Evolutionary conservation across 768 basidiomycete genomes (phyloP).

Genomic region (Suillus tomentosus): DNA sequence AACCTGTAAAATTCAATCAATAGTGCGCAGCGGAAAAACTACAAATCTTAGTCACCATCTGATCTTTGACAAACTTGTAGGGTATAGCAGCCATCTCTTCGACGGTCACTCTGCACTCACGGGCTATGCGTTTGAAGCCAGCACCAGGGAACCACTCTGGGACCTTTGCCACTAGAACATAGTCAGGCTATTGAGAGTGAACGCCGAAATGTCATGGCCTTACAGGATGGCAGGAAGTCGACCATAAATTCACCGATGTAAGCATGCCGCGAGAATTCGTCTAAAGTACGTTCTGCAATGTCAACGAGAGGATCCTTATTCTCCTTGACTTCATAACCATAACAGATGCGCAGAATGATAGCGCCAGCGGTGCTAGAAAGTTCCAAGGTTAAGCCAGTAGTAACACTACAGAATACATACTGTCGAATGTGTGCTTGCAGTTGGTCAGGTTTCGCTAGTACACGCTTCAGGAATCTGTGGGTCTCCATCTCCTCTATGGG

Average conservation of each 20-base stretch:
- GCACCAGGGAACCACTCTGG: slow-evolving; percentile 40
- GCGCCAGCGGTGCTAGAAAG: slow-evolving; percentile 20
- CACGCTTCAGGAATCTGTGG: slow-evolving; percentile 19
- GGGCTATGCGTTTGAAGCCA: slow-evolving; percentile 35
- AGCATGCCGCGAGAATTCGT: slow-evolving; percentile 13
- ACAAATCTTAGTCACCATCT: slow-evolving; percentile 41
- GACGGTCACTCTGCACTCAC: slow-evolving; percentile 28
- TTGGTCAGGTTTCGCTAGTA: slow-evolving; percentile 20
- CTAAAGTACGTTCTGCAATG: slow-evolving; percentile 28
- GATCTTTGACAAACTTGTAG: slow-evolving; percentile 43
- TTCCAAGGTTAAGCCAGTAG: no score
- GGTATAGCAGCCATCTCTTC: slow-evolving; percentile 45
- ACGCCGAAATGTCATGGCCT: background rate
- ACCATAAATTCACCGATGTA: slow-evolving; percentile 22
- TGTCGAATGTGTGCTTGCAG: slow-evolving; percentile 24
- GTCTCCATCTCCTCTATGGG: slow-evolving; percentile 24
- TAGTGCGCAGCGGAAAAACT: background rate
- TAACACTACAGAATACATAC: slow-evolving; percentile 14
- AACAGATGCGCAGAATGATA: slow-evolving; percentile 40
- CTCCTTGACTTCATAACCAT: slow-evolving; percentile 41
- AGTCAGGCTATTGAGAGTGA: slow-evolving; percentile 4
- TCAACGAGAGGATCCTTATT: slow-evolving; percentile 39
- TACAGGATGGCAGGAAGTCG: slow-evolving; percentile 25
- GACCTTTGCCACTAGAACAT: slow-evolving; percentile 27
- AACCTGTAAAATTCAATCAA: slow-evolving; percentile 16